Conservation (phyloP, 2,329 filamentous ascomycete genomes). For the Neofusicoccum laricinum region DNA sequence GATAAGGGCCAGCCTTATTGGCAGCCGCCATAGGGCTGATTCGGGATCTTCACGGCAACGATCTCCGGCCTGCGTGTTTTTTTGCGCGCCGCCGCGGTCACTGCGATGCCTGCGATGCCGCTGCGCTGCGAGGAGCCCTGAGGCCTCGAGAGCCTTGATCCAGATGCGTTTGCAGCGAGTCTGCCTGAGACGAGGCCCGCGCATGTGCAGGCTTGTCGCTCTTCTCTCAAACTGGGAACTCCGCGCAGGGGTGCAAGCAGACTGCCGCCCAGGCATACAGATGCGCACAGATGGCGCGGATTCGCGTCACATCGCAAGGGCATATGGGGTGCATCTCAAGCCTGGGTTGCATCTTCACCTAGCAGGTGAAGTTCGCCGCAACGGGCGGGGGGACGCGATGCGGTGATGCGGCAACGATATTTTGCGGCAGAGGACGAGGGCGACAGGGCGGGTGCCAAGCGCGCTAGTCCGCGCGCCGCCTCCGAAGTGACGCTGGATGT, state of each 20-base stretch:
- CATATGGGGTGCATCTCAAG: too few species aligned
- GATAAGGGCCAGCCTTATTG: slow-evolving; percentile 12
- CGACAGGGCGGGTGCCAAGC: background rate
- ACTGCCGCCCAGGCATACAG: slow-evolving; percentile 21
- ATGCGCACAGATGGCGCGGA: background rate
- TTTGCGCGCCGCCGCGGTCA: background rate
- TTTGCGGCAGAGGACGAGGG: background rate
- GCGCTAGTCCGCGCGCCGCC: background rate
- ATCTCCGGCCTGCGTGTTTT: background rate
- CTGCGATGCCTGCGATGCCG: too few species aligned
- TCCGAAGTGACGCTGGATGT: slow-evolving; percentile 7
- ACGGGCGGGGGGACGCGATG: too few species aligned
- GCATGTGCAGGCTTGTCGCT: background rate
- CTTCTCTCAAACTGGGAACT: background rate
- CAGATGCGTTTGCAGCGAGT: background rate
- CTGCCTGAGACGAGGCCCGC: background rate
- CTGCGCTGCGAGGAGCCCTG: background rate
- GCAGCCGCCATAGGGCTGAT: slow-evolving; percentile 1
- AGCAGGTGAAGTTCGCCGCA: too few species aligned
- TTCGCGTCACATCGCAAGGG: slow-evolving; percentile 8
- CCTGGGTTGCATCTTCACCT: too few species aligned
- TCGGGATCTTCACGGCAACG: background rate
- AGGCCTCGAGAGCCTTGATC: background rate
- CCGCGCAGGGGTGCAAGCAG: slow-evolving; percentile 20
- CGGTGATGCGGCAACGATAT: background rate